Conservation (phyloP, 192 early-diverging fungal species). For the Tieghemiomyces parasiticus region DNA sequence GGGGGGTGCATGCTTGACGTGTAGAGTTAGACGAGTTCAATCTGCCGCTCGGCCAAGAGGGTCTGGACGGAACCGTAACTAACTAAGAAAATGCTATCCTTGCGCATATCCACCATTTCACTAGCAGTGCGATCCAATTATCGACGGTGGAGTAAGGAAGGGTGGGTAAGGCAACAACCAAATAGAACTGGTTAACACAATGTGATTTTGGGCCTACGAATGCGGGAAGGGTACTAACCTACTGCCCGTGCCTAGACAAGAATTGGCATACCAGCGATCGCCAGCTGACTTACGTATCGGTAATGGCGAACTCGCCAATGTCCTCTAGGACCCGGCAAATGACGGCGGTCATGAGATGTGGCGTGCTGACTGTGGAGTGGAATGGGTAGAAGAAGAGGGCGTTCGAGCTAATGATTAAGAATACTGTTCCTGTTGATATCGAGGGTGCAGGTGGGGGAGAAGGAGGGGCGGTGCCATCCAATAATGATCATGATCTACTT, state of each 20-base stretch:
- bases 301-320: conserved; percentile 25
- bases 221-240: background rate
- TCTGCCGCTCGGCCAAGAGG: background rate
- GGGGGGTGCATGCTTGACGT: too few species aligned
- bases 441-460: conserved; percentile 23
- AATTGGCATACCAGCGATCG: conserved; percentile 23
- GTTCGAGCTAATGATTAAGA: conserved; percentile 26
- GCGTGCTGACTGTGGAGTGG: conserved; percentile 24
- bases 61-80: background rate
- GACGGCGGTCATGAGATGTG: conserved; percentile 43
- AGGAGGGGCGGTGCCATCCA: conserved; percentile 22
- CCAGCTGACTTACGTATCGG: background rate
- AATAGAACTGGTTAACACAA: background rate
- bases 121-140: background rate
- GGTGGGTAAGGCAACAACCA: background rate
- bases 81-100: conserved; percentile 5
- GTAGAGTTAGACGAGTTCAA: background rate
- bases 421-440: conserved; percentile 32
- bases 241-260: background rate
- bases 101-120: conserved; percentile 7
- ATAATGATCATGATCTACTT: background rate
- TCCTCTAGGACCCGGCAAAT: conserved; percentile 34
- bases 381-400: conserved; percentile 15
- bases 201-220: background rate
- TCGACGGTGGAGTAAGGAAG: background rate